These are phyloP conservation scores for Ormosia semicastrata DNA, from an alignment of 306 rosid genomes.

Conservation along the genomic window DNA sequence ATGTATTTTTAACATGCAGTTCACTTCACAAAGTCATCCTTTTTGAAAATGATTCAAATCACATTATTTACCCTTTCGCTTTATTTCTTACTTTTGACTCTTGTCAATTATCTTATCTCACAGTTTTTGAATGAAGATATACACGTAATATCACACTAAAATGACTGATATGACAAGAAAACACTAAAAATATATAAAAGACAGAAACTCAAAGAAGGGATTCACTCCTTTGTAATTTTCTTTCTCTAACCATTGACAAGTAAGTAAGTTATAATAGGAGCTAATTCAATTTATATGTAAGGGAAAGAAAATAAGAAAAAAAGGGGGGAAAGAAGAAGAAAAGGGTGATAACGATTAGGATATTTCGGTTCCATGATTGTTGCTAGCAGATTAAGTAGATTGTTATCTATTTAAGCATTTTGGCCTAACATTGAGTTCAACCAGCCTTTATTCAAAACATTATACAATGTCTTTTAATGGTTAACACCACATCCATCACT, in stretches of 20 bases:
- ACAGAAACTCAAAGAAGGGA: constrained; percentile 14
- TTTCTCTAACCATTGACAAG: constrained; percentile 2
- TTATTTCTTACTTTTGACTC: constrained; percentile 23
- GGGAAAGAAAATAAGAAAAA: not conserved
- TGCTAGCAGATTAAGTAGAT: too few species aligned
- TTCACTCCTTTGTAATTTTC: constrained; percentile 4
- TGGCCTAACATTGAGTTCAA: too few species aligned
- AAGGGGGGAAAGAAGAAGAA: not conserved
- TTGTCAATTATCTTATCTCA: constrained; percentile 17
- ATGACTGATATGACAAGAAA: constrained; percentile 33
- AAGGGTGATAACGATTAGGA: not conserved
- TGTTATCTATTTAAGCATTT: too few species aligned
- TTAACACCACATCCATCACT: too few species aligned
- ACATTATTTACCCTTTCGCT: constrained; percentile 20
- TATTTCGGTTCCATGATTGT: too few species aligned
- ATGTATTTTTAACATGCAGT: not conserved
- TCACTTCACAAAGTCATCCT: constrained; percentile 21
- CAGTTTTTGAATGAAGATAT: constrained; percentile 13
- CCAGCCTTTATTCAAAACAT: too few species aligned
- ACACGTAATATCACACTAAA: constrained; percentile 26
- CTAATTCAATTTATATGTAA: constrained; percentile 8
- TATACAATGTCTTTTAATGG: too few species aligned
- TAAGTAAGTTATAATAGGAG: constrained; percentile 6
- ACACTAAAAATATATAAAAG: constrained; percentile 21
- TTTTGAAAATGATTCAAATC: constrained; percentile 1